phyloP scores from a whole-genome alignment of 1,139 yeast species.

The Diutina ranongensis region DNA sequence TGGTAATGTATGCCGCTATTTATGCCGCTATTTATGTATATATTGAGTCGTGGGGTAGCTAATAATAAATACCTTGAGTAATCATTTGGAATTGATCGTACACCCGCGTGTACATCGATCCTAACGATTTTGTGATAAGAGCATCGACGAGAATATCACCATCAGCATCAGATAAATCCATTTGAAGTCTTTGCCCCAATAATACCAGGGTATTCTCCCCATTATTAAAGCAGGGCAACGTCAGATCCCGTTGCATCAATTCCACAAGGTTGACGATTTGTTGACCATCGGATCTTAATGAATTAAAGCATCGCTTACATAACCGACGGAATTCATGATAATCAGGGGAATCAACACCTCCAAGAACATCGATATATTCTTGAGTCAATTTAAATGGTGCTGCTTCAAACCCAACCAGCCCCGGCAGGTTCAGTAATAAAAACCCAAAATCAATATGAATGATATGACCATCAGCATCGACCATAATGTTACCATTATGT shows the following conservation, averaged over 20 bases:
- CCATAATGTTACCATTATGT: slow-evolving; percentile 91
- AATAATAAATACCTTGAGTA: slow-evolving; percentile 88
- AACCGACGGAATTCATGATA: slow-evolving; percentile 48
- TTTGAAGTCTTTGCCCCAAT: slow-evolving; percentile 68
- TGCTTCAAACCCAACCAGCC: slow-evolving; percentile 92
- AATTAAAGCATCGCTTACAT: slow-evolving; percentile 62
- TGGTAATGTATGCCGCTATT: no score
- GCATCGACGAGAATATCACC: slow-evolving; percentile 68
- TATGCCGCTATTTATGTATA: background rate
- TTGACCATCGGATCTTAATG: slow-evolving; percentile 59
- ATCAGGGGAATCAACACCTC: slow-evolving; percentile 55
- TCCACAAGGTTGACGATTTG: slow-evolving; percentile 74
- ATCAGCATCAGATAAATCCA: slow-evolving; percentile 63
- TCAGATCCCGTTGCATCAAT: slow-evolving; percentile 85
- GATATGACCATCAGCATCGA: slow-evolving; percentile 90
- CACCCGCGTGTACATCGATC: slow-evolving; percentile 81
- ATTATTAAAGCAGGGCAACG: slow-evolving; percentile 80
- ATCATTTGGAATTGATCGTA: slow-evolving; percentile 91
- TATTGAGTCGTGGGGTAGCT: background rate
- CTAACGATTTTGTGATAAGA: slow-evolving; percentile 69
- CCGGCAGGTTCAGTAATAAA: slow-evolving; percentile 85
- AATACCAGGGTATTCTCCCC: slow-evolving; percentile 77
- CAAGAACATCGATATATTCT: slow-evolving; percentile 80
- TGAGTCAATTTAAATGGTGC: slow-evolving; percentile 89
- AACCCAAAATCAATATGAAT: slow-evolving; percentile 96